Conservation (phyloP, 73 alveolate genomes). For the Tetrahymena thermophila region DNA sequence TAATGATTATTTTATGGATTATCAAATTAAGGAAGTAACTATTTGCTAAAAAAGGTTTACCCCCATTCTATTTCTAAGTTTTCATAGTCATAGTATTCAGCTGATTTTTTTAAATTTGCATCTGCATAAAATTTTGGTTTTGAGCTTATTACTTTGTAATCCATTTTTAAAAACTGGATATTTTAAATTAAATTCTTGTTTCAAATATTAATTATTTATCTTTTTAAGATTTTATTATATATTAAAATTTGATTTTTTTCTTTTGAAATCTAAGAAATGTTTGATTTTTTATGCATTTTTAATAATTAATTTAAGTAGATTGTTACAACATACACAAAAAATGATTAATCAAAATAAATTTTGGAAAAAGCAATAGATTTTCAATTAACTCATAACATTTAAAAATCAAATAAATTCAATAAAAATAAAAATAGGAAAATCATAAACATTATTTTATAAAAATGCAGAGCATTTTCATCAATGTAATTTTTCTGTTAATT, state of each 20-base stretch:
- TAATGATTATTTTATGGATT: too few species aligned
- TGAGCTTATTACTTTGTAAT: slow-evolving; percentile 16
- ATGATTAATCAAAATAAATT: neutral
- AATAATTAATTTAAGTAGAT: neutral
- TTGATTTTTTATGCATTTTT: neutral
- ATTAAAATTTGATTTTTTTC: neutral
- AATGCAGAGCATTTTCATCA: neutral
- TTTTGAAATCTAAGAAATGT: neutral
- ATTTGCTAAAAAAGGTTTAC: neutral
- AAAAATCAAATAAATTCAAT: neutral
- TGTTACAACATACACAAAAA: neutral
- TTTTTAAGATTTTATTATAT: neutral
- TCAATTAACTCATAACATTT: neutral
- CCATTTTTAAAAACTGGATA: neutral
- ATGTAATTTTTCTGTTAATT: neutral
- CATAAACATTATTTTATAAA: neutral
- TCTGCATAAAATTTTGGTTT: slow-evolving; percentile 38
- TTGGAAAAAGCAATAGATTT: neutral
- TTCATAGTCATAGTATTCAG: slow-evolving; percentile 35
- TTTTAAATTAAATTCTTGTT: neutral
- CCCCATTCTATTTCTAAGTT: slow-evolving; percentile 36
- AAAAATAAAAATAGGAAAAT: neutral
- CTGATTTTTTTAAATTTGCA: slow-evolving; percentile 37
- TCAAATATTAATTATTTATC: neutral
- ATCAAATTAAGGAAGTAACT: too few species aligned